Evolutionary conservation across 306 rosid species (phyloP), one percentile per base, ranked within the genome.

Genomic region (Sicyos baderoa): DNA sequence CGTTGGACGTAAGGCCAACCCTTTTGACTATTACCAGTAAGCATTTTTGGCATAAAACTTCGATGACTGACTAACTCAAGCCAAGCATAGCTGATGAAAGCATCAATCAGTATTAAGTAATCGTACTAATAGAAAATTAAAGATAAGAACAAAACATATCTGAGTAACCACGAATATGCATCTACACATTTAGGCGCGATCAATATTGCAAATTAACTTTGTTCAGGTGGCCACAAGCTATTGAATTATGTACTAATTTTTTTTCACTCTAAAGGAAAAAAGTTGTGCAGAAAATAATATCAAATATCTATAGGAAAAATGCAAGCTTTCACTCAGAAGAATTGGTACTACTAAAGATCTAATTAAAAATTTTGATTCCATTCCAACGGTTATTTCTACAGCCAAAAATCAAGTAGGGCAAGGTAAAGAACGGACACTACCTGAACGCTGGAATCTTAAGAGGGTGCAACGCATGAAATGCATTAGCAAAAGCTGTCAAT

Each of bases 1-100:
- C 92, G 85, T 76, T 90, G 97, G 70, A 94, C 78, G 77, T 77
- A 70, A 65, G 88, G 92, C 99, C 99, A 94, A 60, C 99, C 97
- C 86, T 90, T 90, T 75, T 86, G 95, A 79, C 86, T 85, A 74
- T 94, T 90, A 62, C 91, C 97, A 53, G 87, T 79, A 48, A 94
- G 88, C 96, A 94, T 90, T 82, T 88, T 94, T 69, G 97, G 96
- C 90, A 94, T 86, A 84, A 90, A 94, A 76, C 95, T 86, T 80
- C 97, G 82, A 76, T 94, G 92, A 82, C 97, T 94, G 72, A 86
- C 86, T 86, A 94, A 82, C 89, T 94, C 99, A 40, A 94, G 97
- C 99, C 99, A 94, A 11, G 89, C 97, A 94, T 81, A 94, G 81
- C 99, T 94, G 86, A 74, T 68, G 53, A 86, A 48, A 76, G 74